Percentiles rank a stretch among this genome's conserved stretches.
phyloP scores from a whole-genome alignment of 164 flowering plant species.

The Buxus sempervirens region DNA sequence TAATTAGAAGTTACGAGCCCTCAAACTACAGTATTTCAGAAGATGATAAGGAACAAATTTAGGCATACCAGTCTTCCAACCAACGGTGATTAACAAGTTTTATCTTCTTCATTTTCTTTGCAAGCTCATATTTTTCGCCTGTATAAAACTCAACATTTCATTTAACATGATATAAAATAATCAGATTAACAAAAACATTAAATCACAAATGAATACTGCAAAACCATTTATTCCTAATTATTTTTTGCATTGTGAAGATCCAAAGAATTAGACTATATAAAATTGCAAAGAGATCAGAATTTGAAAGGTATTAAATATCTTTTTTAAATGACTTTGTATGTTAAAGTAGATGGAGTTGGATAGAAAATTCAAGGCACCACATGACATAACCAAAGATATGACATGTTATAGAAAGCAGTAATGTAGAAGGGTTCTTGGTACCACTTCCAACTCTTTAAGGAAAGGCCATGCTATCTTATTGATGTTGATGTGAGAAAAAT shows the following conservation, averaged over 20 bases:
- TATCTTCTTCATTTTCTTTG: slow-evolving; percentile 61
- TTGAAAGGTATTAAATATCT: background rate
- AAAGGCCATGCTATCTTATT: background rate
- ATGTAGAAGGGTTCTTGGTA: too few species aligned
- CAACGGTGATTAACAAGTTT: slow-evolving; percentile 89
- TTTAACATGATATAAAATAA: too few species aligned
- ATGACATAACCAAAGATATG: too few species aligned
- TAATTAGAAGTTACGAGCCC: background rate
- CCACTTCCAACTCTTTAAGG: background rate
- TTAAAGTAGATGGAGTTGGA: too few species aligned
- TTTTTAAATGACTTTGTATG: too few species aligned
- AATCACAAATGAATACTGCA: background rate
- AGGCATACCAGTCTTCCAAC: slow-evolving; percentile 87
- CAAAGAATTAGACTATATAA: too few species aligned
- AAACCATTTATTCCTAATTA: background rate
- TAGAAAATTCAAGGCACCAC: too few species aligned
- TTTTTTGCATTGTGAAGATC: background rate
- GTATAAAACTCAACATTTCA: slow-evolving; percentile 2
- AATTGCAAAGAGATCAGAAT: background rate
- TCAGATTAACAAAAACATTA: background rate
- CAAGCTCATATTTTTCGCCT: slow-evolving; percentile 97
- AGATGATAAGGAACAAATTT: slow-evolving; percentile 1
- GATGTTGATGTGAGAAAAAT: background rate
- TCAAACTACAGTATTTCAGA: background rate
- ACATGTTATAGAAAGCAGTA: too few species aligned